These are phyloP conservation scores for Tuber microsphaerosporum DNA, from an alignment of 495 filamentous ascomycete genomes.

Conservation along the genomic window DNA sequence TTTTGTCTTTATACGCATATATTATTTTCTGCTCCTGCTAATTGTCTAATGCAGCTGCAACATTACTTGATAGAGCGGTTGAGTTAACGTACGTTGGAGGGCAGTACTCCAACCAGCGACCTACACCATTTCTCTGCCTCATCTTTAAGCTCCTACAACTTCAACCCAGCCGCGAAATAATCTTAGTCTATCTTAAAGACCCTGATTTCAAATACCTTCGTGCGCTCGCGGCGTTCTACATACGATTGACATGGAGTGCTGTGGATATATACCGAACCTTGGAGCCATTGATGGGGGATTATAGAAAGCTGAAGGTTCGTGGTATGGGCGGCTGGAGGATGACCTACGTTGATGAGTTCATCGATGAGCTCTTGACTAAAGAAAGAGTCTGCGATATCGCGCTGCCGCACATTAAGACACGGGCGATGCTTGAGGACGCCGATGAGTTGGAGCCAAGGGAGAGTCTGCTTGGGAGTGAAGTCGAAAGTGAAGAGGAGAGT, in stretches of 20 bases:
- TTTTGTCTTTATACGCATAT: background rate
- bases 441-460: conserved; percentile 77
- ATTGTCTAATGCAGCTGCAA: conserved; percentile 43
- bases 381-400: conserved; percentile 86
- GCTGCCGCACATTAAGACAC: conserved; percentile 79
- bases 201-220: conserved; percentile 85
- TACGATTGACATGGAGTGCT: conserved; percentile 77
- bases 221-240: conserved; percentile 82
- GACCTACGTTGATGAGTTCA: conserved; percentile 84
- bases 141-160: conserved; percentile 92
- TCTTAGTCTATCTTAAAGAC: conserved; percentile 71
- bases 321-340: conserved; percentile 63
- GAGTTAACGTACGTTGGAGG: conserved; percentile 74
- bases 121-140: conserved; percentile 88
- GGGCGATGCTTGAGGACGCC: conserved; percentile 79
- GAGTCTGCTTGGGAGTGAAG: conserved; percentile 71
- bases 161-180: conserved; percentile 65
- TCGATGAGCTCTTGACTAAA: conserved; percentile 85
- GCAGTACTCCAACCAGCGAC: conserved; percentile 71
- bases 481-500: conserved; percentile 72
- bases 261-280: conserved; percentile 71
- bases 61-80: conserved; percentile 80
- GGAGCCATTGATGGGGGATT: conserved; percentile 77
- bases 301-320: conserved; percentile 70
- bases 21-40: background rate